These are phyloP conservation scores for Miscanthus sacchariflorus DNA, from an alignment of 202 grass and related monocot genomes.

Conservation along the genomic window DNA sequence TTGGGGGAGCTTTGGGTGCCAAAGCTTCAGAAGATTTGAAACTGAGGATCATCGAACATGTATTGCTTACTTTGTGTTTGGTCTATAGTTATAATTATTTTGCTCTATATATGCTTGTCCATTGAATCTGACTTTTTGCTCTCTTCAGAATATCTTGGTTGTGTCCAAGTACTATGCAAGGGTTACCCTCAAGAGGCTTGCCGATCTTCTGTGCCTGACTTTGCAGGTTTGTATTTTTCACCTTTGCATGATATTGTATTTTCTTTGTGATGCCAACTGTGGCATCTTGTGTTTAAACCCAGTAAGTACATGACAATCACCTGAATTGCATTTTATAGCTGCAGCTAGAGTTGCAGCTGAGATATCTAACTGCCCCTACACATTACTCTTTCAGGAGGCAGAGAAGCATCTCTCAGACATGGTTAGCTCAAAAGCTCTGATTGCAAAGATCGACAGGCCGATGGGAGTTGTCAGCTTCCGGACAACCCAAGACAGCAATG, in stretches of 20 bases:
- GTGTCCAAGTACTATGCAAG: conserved; percentile 99
- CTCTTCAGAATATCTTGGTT: conserved; percentile 45
- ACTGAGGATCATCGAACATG: conserved; percentile 92
- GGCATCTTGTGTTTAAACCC: neutral
- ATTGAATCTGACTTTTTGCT: too few species aligned
- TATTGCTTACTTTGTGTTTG: conserved; percentile 40
- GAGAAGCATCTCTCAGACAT: conserved; percentile 97
- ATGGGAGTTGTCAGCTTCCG: conserved; percentile 80
- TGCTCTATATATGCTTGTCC: conserved; percentile 23
- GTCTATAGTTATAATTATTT: neutral
- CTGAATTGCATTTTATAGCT: neutral
- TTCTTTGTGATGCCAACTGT: neutral
- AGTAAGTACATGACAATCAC: neutral
- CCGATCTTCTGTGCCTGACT: conserved; percentile 84
- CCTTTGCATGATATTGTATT: neutral
- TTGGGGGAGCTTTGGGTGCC: conserved; percentile 74
- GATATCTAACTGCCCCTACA: neutral
- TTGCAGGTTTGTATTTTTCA: conserved; percentile 64
- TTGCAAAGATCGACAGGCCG: conserved; percentile 90
- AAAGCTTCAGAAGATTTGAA: conserved; percentile 90
- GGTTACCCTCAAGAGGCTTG: conserved; percentile 84
- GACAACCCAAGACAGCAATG: conserved; percentile 78
- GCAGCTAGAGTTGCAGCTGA: neutral
- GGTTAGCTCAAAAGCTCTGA: conserved; percentile 83
- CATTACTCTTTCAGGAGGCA: conserved; percentile 61